Percentiles rank a stretch among this genome's conserved stretches.
phyloP scores from a whole-genome alignment of 176 grass and related monocot genomes.

The Musa acuminata region DNA sequence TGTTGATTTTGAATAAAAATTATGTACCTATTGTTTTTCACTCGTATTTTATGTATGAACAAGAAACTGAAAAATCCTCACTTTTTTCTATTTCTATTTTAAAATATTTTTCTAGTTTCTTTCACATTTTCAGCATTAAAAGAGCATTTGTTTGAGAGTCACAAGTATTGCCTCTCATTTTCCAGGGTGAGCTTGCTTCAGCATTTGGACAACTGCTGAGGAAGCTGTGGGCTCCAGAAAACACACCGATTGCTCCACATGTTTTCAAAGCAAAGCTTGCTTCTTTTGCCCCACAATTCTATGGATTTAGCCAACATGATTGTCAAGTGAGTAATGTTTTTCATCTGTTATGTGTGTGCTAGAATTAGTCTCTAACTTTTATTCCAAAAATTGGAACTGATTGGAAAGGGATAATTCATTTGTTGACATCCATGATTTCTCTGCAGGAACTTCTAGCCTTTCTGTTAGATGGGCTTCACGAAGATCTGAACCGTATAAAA shows the following conservation, averaged over 20 bases:
- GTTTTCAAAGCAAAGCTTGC: conserved; percentile 82
- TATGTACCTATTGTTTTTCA: no score
- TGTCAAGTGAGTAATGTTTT: conserved; percentile 55
- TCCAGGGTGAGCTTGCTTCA: conserved; percentile 89
- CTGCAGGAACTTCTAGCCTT: conserved; percentile 84
- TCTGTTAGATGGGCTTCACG: conserved; percentile 92
- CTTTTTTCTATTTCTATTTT: background rate
- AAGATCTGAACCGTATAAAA: conserved; percentile 89
- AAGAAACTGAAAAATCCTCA: no score
- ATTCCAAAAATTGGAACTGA: background rate
- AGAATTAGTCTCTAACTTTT: background rate
- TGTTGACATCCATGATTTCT: conserved; percentile 1
- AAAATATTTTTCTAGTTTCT: background rate
- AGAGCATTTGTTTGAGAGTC: background rate
- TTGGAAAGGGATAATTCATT: background rate
- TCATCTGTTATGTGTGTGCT: background rate
- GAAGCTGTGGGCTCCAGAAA: conserved; percentile 61
- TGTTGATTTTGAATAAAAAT: no score
- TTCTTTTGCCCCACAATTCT: conserved; percentile 82
- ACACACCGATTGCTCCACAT: conserved; percentile 49
- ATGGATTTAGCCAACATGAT: conserved; percentile 96
- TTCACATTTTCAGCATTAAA: background rate
- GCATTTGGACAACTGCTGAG: conserved; percentile 82
- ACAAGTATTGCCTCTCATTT: conserved; percentile 11
- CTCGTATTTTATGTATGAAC: no score